Conservation (phyloP, 2,329 filamentous ascomycete species). For the Metarhizium rileyi region DNA sequence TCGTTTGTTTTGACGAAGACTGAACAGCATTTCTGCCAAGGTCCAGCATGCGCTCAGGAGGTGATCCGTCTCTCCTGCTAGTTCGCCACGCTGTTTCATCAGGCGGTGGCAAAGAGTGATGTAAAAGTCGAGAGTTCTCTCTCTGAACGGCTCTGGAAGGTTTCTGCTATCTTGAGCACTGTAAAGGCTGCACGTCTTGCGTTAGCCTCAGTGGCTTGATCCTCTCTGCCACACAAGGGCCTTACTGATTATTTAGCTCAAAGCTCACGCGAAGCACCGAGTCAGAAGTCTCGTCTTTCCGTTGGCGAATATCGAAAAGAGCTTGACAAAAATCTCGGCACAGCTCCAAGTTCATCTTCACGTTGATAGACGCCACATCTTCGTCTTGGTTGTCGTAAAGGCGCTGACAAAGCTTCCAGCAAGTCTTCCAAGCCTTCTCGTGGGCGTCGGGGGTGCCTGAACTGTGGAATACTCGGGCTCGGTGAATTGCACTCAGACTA, state of each 20-base stretch:
- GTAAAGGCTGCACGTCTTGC: constrained; percentile 49
- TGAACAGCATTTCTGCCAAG: constrained; percentile 87
- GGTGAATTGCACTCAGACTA: constrained; percentile 73
- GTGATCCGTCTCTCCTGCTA: constrained; percentile 74
- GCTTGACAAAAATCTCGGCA: constrained; percentile 89
- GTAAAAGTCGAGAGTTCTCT: constrained; percentile 88
- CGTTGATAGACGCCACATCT: constrained; percentile 53
- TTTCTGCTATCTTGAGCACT: constrained; percentile 75
- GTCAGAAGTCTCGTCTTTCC: constrained; percentile 69
- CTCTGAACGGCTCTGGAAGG: constrained; percentile 76
- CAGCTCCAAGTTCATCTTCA: constrained; percentile 69
- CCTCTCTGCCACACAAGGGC: constrained; percentile 1
- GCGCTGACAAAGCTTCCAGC: constrained; percentile 86
- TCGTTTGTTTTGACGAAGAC: constrained; percentile 69
- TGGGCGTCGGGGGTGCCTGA: constrained; percentile 67
- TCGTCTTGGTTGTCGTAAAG: constrained; percentile 76
- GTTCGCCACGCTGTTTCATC: constrained; percentile 84
- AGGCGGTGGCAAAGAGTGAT: constrained; percentile 85
- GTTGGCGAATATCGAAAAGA: constrained; percentile 74
- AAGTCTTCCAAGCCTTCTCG: constrained; percentile 85
- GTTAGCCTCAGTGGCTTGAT: constrained; percentile 14
- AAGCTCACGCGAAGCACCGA: constrained; percentile 88
- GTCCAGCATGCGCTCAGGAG: constrained; percentile 82
- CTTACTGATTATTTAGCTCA: constrained; percentile 83
- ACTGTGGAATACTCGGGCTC: constrained; percentile 67